Evolutionary conservation across 139 green algal species (phyloP).

Genomic region (Chlorella sp.): DNA sequence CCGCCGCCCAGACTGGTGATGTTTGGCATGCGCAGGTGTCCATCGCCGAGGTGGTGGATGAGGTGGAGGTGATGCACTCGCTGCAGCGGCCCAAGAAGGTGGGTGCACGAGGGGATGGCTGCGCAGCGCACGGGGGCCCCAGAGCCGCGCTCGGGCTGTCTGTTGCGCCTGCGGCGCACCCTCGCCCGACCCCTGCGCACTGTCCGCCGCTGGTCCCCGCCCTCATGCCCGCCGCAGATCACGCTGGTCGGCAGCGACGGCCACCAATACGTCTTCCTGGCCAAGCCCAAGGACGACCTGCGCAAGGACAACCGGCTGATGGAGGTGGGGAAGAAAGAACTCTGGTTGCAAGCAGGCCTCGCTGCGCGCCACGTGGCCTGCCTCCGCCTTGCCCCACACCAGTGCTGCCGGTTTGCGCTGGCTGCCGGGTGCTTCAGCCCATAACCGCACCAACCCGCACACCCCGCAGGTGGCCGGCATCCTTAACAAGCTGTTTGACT

Average conservation of each 20-base stretch:
- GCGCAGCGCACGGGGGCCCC: too few species aligned
- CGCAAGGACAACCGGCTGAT: slow-evolving; percentile 97
- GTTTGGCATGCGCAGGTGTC: slow-evolving; percentile 60
- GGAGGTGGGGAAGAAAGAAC: slow-evolving; percentile 61
- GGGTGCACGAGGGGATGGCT: too few species aligned
- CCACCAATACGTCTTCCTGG: slow-evolving; percentile 87
- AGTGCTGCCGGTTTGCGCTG: too few species aligned
- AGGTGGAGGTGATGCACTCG: slow-evolving; percentile 79
- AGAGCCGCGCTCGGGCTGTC: neutral
- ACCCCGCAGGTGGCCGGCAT: slow-evolving; percentile 54
- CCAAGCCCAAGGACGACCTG: slow-evolving; percentile 98
- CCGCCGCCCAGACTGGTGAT: too few species aligned
- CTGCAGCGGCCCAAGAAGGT: slow-evolving; percentile 94
- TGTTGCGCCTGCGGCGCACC: slow-evolving; percentile 1
- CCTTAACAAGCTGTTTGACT: slow-evolving; percentile 71
- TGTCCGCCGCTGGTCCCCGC: neutral
- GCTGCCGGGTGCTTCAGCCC: neutral
- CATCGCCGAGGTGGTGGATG: slow-evolving; percentile 80
- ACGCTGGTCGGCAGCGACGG: slow-evolving; percentile 79
- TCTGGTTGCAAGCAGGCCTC: too few species aligned
- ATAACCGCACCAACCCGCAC: neutral
- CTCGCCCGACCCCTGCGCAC: slow-evolving; percentile 4
- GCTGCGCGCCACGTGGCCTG: too few species aligned
- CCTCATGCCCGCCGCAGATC: slow-evolving; percentile 45
- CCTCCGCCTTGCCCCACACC: too few species aligned